Conservation (phyloP, 768 basidiomycete species). For the Termitomyces sp. region DNA sequence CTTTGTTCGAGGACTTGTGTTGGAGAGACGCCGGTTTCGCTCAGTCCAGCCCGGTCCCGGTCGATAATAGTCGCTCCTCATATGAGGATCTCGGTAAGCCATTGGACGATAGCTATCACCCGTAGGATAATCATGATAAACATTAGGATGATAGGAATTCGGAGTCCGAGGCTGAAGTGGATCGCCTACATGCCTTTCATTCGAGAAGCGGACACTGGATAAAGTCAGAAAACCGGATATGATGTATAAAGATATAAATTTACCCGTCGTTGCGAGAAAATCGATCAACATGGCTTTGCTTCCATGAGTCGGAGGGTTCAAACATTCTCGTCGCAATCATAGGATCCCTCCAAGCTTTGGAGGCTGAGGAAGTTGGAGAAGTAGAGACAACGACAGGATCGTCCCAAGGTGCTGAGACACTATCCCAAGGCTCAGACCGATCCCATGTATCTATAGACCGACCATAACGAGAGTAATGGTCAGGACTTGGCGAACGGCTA, state of each 20-base stretch:
- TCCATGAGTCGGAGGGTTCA: slow-evolving; percentile 74
- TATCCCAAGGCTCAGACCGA: slow-evolving; percentile 38
- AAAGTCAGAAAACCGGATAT: neutral
- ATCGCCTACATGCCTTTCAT: slow-evolving; percentile 34
- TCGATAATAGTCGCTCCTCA: slow-evolving; percentile 49
- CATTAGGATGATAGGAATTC: slow-evolving; percentile 13
- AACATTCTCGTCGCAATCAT: slow-evolving; percentile 49
- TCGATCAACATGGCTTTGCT: slow-evolving; percentile 52
- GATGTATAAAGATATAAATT: slow-evolving; percentile 15
- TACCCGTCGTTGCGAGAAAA: slow-evolving; percentile 36
- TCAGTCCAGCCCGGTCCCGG: slow-evolving; percentile 28
- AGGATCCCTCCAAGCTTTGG: slow-evolving; percentile 29
- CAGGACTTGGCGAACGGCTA: slow-evolving; percentile 51
- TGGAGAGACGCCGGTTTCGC: slow-evolving; percentile 7
- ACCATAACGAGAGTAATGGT: slow-evolving; percentile 37
- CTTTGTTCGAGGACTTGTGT: slow-evolving; percentile 6
- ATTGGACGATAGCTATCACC: slow-evolving; percentile 53
- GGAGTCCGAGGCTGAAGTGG: slow-evolving; percentile 16
- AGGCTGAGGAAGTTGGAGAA: slow-evolving; percentile 31
- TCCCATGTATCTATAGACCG: slow-evolving; percentile 46
- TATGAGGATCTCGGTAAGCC: slow-evolving; percentile 37
- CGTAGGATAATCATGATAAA: slow-evolving; percentile 13
- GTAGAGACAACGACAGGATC: slow-evolving; percentile 40
- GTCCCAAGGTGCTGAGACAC: slow-evolving; percentile 32
- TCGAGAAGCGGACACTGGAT: slow-evolving; percentile 9